Base-by-base conservation (phyloP, 164 flowering plant genomes). In the Euptelea pleiosperma region DNA sequence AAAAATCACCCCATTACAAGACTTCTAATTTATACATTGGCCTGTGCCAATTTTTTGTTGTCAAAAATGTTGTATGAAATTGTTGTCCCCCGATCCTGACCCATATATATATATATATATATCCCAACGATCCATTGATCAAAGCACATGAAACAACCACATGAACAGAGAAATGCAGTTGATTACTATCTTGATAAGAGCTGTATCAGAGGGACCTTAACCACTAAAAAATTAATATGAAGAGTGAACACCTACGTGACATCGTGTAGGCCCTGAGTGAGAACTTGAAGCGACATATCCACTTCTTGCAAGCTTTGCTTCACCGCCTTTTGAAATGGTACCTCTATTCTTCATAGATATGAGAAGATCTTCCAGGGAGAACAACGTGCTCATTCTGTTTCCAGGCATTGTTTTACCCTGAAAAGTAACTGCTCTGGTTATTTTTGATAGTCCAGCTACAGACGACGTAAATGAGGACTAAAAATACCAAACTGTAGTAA, bases 301-400 rank as follows among this genome's bases (percentile, higher is more conserved):
- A 60, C 63, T 62, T 57, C 62, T 77, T 41, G 57, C 56, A 51
- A 16, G 58, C 55, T 76, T 84, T 15, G 57, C 66, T 45, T 69
- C 69, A 34, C 66, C 64, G 52, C 39, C 41, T 25, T 46, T 56
- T 18, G 45, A 47, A 53, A n/a, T 19, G 29, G 51, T 9, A 60
- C 51, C 63, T 45, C 41, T 52, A 44, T 71, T 70, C 58, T 75
- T 75, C 36, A 68, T 57, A 51, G 52, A 74, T 35, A 33, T 42
- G 34, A 86, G 71, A 24, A 85, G 49, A 60, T 79, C 83, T 63
- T 78, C 86, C 72, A 82, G 60, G 52, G 89, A 73, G 51, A 71
- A 63, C 6, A 33, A 39, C 33, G 30, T 34, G 11, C 53, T 46
- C 9, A 43, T 70, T 53, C 70, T 62, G 57, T 52, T 61, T 61